phyloP scores from a whole-genome alignment of 2,329 filamentous ascomycete genomes.

The Sodiomyces alkalinus region DNA sequence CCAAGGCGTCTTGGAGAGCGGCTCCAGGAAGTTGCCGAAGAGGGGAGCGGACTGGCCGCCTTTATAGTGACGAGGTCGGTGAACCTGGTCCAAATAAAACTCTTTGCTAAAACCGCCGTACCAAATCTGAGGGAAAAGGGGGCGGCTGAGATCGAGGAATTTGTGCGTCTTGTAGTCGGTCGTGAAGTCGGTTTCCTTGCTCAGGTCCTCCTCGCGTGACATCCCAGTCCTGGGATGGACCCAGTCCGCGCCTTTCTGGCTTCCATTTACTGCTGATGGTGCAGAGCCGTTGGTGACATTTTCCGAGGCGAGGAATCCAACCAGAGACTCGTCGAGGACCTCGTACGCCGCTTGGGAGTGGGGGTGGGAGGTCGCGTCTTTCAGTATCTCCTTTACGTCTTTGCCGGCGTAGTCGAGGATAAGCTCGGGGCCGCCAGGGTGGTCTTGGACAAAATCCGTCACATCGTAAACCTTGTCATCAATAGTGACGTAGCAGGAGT shows the following conservation, averaged over 20 bases:
- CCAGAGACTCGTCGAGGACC: slow-evolving; percentile 70
- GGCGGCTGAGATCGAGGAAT: slow-evolving; percentile 78
- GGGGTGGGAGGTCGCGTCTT: slow-evolving; percentile 66
- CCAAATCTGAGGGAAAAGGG: slow-evolving; percentile 81
- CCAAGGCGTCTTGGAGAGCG: slow-evolving; percentile 90
- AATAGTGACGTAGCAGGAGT: slow-evolving; percentile 88
- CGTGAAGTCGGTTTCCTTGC: slow-evolving; percentile 62
- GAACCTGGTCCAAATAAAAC: slow-evolving; percentile 96
- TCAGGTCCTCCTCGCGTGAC: slow-evolving; percentile 76
- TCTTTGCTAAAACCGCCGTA: slow-evolving; percentile 75
- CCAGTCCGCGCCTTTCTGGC: slow-evolving; percentile 24
- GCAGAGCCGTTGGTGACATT: slow-evolving; percentile 25
- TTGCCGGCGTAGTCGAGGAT: slow-evolving; percentile 82
- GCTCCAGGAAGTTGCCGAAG: slow-evolving; percentile 97
- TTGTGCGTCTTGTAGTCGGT: slow-evolving; percentile 80
- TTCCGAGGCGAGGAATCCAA: slow-evolving; percentile 62
- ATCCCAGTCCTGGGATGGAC: slow-evolving; percentile 63
- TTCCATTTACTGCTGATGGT: slow-evolving; percentile 16
- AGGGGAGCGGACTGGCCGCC: slow-evolving; percentile 83
- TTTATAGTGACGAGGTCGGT: slow-evolving; percentile 89
- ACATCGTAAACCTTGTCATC: slow-evolving; percentile 89
- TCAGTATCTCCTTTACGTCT: slow-evolving; percentile 69
- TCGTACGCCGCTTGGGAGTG: slow-evolving; percentile 95
- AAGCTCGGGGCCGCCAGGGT: slow-evolving; percentile 80
- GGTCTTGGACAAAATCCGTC: slow-evolving; percentile 76